Percentiles rank a stretch among this genome's conserved stretches.
Conservation (phyloP, 176 grass and related monocot genomes). For the Zizania latifolia region DNA sequence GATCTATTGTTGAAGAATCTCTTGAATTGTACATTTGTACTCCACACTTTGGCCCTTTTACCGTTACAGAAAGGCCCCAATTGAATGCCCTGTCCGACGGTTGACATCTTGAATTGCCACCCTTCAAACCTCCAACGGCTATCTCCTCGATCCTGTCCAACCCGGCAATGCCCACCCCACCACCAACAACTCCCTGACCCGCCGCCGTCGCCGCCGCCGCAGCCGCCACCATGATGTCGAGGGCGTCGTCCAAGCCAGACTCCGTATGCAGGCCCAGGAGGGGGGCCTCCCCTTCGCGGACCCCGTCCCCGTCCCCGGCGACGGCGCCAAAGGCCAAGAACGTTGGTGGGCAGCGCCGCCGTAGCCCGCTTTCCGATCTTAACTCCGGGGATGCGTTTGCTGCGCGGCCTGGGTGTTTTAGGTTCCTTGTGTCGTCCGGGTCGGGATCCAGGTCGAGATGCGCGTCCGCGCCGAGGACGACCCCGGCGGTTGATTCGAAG, state of each 20-base stretch:
- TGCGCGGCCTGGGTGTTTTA: conserved; percentile 42
- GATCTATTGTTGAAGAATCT: no score
- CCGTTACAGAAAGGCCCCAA: background rate
- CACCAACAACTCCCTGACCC: background rate
- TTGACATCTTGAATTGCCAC: background rate
- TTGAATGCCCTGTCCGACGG: conserved; percentile 10
- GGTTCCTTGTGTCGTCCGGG: conserved; percentile 45
- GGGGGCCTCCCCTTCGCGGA: conserved; percentile 23
- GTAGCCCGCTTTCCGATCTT: conserved; percentile 57
- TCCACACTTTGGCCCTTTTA: background rate
- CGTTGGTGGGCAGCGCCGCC: conserved; percentile 8
- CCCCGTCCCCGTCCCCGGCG: conserved; percentile 11
- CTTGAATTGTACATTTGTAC: no score
- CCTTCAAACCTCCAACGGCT: conserved; percentile 46
- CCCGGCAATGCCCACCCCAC: background rate
- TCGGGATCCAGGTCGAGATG: conserved; percentile 19
- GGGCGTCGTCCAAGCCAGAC: background rate
- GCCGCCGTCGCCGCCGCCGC: no score
- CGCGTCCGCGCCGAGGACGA: conserved; percentile 21
- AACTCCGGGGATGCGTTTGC: conserved; percentile 36
- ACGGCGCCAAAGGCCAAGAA: conserved; percentile 40
- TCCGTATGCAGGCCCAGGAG: conserved; percentile 17
- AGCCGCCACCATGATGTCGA: conserved; percentile 12
- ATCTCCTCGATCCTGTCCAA: background rate
- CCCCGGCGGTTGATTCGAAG: conserved; percentile 2